A percentile compares a stretch with the other conserved stretches of the same genome.
Evolutionary conservation across 2,329 filamentous ascomycete genomes (phyloP).

Genomic region (Aspergillus latus): DNA sequence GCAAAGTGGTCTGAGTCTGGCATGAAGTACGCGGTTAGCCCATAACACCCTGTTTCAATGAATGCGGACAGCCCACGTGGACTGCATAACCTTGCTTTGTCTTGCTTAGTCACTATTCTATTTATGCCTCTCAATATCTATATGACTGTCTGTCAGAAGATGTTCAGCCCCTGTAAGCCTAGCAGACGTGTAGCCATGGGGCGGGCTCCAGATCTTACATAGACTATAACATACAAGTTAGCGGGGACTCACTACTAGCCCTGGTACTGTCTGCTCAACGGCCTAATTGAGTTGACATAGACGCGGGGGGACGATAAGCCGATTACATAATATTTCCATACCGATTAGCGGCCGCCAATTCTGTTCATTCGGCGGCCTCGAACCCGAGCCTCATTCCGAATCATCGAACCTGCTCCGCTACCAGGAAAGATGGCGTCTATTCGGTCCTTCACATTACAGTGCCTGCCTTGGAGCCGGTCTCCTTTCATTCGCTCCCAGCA

Average conservation of each 20-base stretch:
- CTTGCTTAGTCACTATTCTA: slow-evolving; percentile 10
- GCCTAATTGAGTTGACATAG: not conserved
- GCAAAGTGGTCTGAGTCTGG: slow-evolving; percentile 3
- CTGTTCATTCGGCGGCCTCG: not conserved
- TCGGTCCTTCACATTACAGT: slow-evolving; percentile 51
- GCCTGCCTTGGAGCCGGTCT: slow-evolving; percentile 38
- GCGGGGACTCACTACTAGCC: not conserved
- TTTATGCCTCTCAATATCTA: not conserved
- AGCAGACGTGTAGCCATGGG: too few species aligned
- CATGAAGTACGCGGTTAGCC: not conserved
- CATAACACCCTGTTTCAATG: not conserved
- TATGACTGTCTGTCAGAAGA: not conserved
- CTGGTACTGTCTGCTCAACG: not conserved
- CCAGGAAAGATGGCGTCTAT: slow-evolving; percentile 50
- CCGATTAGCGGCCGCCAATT: not conserved
- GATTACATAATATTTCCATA: slow-evolving; percentile 10
- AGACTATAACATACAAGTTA: not conserved
- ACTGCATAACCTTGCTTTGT: not conserved
- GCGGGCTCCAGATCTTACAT: not conserved
- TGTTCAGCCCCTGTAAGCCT: too few species aligned
- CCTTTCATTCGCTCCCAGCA: slow-evolving; percentile 51
- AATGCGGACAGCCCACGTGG: not conserved
- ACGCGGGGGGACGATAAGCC: not conserved
- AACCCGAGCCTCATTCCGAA: slow-evolving; percentile 2
- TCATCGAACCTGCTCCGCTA: slow-evolving; percentile 3